phyloP scores from a whole-genome alignment of 768 basidiomycete species.

The Albatrellus ellisii region DNA sequence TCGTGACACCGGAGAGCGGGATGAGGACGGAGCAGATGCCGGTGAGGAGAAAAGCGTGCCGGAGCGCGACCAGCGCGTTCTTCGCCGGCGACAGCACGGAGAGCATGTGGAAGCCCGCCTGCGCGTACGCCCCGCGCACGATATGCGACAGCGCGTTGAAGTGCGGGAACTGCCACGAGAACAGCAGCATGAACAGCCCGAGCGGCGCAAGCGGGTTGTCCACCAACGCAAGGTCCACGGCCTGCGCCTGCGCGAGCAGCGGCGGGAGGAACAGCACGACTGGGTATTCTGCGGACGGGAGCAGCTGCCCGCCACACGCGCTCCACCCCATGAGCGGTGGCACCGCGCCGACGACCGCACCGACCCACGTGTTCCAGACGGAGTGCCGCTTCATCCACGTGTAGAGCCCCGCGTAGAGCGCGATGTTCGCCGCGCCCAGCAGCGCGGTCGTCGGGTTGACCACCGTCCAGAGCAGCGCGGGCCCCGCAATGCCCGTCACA shows the following conservation, averaged over 20 bases:
- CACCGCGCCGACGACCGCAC: conserved; percentile 81
- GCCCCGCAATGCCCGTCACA: conserved; percentile 67
- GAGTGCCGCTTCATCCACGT: conserved; percentile 84
- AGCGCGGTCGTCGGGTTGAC: conserved; percentile 79
- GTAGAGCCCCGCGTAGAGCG: conserved; percentile 83
- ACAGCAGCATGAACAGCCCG: conserved; percentile 74
- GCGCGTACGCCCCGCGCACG: conserved; percentile 78
- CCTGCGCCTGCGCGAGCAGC: conserved; percentile 30
- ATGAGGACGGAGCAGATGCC: conserved; percentile 70
- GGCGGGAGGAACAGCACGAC: conserved; percentile 48
- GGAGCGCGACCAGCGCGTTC: conserved; percentile 76
- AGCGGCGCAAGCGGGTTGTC: conserved; percentile 77
- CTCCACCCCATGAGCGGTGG: conserved; percentile 99
- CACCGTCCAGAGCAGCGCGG: conserved; percentile 63
- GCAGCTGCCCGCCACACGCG: conserved; percentile 72
- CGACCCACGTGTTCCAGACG: conserved; percentile 87
- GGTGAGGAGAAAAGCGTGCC: conserved; percentile 66
- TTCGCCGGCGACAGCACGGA: conserved; percentile 62
- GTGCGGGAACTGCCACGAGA: conserved; percentile 98
- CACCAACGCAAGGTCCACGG: conserved; percentile 34
- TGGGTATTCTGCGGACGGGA: conserved; percentile 52
- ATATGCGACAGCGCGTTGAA: conserved; percentile 90
- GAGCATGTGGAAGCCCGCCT: conserved; percentile 91
- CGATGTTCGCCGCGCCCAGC: conserved; percentile 75
- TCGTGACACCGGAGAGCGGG: conserved; percentile 89